Percentiles rank a stretch among this genome's conserved stretches.
These are phyloP conservation scores for Hyaloperonospora brassicae DNA, from an alignment of 352 stramenopile genomes.

Conservation along the genomic window DNA sequence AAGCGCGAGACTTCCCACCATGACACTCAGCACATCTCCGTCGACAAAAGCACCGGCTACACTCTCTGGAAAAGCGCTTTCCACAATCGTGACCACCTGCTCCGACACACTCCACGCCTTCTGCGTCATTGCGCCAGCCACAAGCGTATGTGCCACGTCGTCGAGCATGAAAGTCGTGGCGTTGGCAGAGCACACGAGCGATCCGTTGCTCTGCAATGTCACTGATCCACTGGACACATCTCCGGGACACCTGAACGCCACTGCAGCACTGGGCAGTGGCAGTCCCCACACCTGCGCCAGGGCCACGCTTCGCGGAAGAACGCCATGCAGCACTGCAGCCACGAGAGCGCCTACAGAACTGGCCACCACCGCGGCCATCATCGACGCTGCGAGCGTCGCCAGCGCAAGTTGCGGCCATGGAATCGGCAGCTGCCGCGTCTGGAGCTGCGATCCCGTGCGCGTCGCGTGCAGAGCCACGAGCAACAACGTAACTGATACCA, in stretches of 20 bases:
- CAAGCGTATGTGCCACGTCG: conserved; percentile 33
- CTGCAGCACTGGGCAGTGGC: conserved; percentile 7
- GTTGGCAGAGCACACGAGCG: conserved; percentile 31
- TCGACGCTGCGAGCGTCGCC: conserved; percentile 25
- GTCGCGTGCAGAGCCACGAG: no score
- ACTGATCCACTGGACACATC: conserved; percentile 22
- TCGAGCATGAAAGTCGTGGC: conserved; percentile 42
- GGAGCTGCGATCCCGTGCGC: no score
- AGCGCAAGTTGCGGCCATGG: conserved; percentile 13
- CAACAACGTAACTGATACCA: no score
- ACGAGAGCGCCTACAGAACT: conserved; percentile 44
- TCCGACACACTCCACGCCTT: conserved; percentile 17
- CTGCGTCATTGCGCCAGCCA: conserved; percentile 13
- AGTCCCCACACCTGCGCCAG: conserved; percentile 20
- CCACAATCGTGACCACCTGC: conserved; percentile 22
- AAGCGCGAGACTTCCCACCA: conserved; percentile 27
- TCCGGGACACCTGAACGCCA: conserved; percentile 19
- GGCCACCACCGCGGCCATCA: conserved; percentile 32
- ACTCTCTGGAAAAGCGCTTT: conserved; percentile 30
- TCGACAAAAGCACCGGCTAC: conserved; percentile 20
- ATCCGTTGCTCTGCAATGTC: conserved; percentile 30
- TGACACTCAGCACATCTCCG: conserved; percentile 32
- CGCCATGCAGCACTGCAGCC: conserved; percentile 27
- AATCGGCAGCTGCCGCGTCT: conserved; percentile 1
- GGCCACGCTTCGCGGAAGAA: conserved; percentile 15